Evolutionary conservation across 352 stramenopile genomes (phyloP).

Genomic region (Phytophthora tentaculata): DNA sequence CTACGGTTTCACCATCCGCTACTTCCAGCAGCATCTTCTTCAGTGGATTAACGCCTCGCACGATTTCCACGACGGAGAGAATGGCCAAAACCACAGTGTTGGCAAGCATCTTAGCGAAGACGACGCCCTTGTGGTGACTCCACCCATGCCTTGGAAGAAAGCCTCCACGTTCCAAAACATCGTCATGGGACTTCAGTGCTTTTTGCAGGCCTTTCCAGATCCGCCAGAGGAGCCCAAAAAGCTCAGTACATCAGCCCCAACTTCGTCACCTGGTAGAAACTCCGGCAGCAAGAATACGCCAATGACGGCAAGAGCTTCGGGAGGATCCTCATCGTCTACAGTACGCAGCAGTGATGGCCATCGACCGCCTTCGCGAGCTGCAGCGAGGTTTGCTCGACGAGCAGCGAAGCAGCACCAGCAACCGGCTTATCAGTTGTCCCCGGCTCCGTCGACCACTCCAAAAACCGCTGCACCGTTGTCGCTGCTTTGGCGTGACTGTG

Average conservation of each 20-base stretch:
- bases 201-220: slow-evolving; percentile 66
- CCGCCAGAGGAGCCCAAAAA: slow-evolving; percentile 27
- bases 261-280: not conserved
- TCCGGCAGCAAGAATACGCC: slow-evolving; percentile 2
- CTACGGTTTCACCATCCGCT: slow-evolving; percentile 79
- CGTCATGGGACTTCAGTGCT: slow-evolving; percentile 80
- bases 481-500: slow-evolving; percentile 44
- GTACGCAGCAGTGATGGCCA: slow-evolving; percentile 6
- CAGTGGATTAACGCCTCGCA: slow-evolving; percentile 53
- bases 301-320: slow-evolving; percentile 11
- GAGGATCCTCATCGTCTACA: not conserved
- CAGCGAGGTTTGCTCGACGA: slow-evolving; percentile 26
- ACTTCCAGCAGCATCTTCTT: slow-evolving; percentile 74
- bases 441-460: not conserved
- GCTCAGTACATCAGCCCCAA: not conserved
- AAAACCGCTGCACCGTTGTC: slow-evolving; percentile 29
- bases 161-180: slow-evolving; percentile 73
- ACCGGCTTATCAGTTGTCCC: slow-evolving; percentile 2
- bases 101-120: slow-evolving; percentile 30
- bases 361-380: slow-evolving; percentile 12
- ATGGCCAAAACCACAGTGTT: slow-evolving; percentile 14
- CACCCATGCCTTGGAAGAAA: slow-evolving; percentile 41
- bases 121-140: slow-evolving; percentile 24
- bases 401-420: slow-evolving; percentile 20
- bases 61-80: slow-evolving; percentile 35